Percentiles rank a stretch among this genome's conserved stretches.
Conservation (phyloP, 2,329 filamentous ascomycete genomes). For the Zopfia rhizophila region DNA sequence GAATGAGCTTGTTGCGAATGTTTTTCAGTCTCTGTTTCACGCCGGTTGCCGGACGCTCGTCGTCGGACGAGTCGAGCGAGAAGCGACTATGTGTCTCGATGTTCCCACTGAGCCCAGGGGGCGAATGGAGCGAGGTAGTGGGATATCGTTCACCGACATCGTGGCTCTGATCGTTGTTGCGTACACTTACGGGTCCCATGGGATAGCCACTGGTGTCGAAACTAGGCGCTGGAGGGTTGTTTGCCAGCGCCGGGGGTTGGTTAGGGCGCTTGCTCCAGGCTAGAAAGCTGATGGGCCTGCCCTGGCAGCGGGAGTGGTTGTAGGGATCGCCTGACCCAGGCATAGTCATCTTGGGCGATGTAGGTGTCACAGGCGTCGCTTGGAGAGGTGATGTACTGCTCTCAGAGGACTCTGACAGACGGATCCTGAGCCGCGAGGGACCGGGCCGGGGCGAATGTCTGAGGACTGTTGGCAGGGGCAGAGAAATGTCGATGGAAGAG, state of each 20-base stretch:
- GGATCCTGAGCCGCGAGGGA: conserved; percentile 43
- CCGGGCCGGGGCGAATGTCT: conserved; percentile 40
- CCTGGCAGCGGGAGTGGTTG: conserved; percentile 1
- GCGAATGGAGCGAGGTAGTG: conserved; percentile 39
- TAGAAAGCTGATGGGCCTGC: conserved; percentile 12
- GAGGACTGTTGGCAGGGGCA: conserved; percentile 46
- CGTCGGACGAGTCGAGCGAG: conserved; percentile 40
- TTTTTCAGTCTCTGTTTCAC: too few species aligned
- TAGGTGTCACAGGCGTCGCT: conserved; percentile 25
- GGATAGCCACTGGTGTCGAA: conserved; percentile 25
- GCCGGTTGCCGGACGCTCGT: conserved; percentile 39
- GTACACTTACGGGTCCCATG: conserved; percentile 30
- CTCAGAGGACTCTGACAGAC: conserved; percentile 34
- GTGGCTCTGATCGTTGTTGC: conserved; percentile 40
- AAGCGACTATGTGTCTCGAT: conserved; percentile 27
- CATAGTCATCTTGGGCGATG: conserved; percentile 1
- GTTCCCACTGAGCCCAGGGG: too few species aligned
- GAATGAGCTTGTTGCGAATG: conserved; percentile 31
- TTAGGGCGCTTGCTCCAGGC: conserved; percentile 6
- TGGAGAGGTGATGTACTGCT: conserved; percentile 30
- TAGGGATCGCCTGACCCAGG: conserved; percentile 1
- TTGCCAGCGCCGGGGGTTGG: neutral
- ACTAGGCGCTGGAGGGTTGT: conserved; percentile 9
- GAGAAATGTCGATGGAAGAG: conserved; percentile 52
- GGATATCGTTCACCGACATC: conserved; percentile 61